Base-by-base conservation (phyloP, 331 rosid genomes). In the Malus hybrid region DNA sequence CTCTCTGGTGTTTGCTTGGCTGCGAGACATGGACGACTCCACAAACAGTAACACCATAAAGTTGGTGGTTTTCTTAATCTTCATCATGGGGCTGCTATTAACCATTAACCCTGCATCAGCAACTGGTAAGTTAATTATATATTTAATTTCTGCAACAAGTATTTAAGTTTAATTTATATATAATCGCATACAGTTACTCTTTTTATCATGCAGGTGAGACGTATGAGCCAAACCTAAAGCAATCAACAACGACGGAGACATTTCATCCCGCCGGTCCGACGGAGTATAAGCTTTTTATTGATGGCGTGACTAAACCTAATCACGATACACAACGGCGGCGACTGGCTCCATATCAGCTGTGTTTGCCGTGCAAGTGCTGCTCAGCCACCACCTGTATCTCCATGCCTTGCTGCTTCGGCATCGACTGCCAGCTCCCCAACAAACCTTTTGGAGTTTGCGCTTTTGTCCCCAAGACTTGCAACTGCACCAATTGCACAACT, bases 371-470 rank as follows among this genome's bases (percentile, higher is more conserved):
- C 71, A 79, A 76, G 83, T 83, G 84, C 65, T 83, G 84, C 79
- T 20, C 81, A 46, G 71, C 69, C 63, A 32, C 73, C n/a, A 68
- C 39, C 33, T 83, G 86, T 54, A 55, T 57, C 62, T 27, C 81
- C 62, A 76, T 76, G 84, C 78, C 81, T 31, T 83, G 86, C 81
- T 83, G 86, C 69, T 83, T 75, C 64, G 79, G 65, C 64, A 83
- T 83, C 61, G 46, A 79, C 65, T 79, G 83, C 79, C 75, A 83
- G 36, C 81, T 83, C 69, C 86, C 86, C 22, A 66, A 71, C 33
- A 83, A 83, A 81, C 81, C 84, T 48, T 83, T 71, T 46, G 86
- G 84, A n/a, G 78, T 67, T 28, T 83, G 86, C 56, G 86, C 81
- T 32, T 83, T 83, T 39, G 70, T 72, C 20, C 84, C 86, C 75